Percentiles rank a stretch among this genome's conserved stretches.
These are phyloP conservation scores for Tylopilus subfusipes DNA, from an alignment of 768 basidiomycete species.

Conservation along the genomic window DNA sequence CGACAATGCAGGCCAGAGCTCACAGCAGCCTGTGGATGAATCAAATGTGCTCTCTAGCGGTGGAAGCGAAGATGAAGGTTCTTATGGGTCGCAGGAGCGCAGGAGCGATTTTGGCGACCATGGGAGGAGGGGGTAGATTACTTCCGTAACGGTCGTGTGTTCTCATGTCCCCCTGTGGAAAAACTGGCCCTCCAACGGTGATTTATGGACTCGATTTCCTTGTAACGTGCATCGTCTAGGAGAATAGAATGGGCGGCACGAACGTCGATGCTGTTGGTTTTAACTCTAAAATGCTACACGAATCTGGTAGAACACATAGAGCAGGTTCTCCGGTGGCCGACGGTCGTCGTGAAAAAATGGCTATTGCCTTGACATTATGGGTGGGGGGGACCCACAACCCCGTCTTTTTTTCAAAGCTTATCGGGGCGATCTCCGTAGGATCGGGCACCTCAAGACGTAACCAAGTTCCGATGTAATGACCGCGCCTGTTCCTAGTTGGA, in stretches of 20 bases:
- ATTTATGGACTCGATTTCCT: conserved; percentile 20
- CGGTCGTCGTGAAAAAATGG: neutral
- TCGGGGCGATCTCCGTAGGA: conserved; percentile 28
- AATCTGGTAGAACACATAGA: conserved; percentile 9
- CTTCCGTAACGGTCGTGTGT: conserved; percentile 21
- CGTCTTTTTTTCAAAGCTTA: conserved; percentile 19
- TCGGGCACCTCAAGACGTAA: conserved; percentile 17
- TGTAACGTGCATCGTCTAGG: conserved; percentile 8
- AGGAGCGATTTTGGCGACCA: conserved; percentile 35
- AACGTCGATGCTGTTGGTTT: conserved; percentile 1
- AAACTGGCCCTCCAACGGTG: conserved; percentile 9
- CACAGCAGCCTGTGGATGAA: conserved; percentile 30
- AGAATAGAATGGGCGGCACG: neutral
- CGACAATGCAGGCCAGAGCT: conserved; percentile 29
- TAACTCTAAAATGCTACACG: conserved; percentile 13
- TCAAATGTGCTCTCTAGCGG: conserved; percentile 24
- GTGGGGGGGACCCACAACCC: neutral
- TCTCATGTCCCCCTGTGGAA: conserved; percentile 17
- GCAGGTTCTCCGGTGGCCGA: conserved; percentile 5
- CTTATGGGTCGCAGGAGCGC: conserved; percentile 34
- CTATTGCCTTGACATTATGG: neutral
- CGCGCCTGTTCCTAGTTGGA: conserved; percentile 2
- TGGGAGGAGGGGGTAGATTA: conserved; percentile 30
- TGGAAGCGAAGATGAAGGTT: conserved; percentile 34
- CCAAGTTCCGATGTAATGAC: conserved; percentile 18